Evolutionary conservation across 306 rosid species (phyloP).

Genomic region (Cucumis cinereus): DNA sequence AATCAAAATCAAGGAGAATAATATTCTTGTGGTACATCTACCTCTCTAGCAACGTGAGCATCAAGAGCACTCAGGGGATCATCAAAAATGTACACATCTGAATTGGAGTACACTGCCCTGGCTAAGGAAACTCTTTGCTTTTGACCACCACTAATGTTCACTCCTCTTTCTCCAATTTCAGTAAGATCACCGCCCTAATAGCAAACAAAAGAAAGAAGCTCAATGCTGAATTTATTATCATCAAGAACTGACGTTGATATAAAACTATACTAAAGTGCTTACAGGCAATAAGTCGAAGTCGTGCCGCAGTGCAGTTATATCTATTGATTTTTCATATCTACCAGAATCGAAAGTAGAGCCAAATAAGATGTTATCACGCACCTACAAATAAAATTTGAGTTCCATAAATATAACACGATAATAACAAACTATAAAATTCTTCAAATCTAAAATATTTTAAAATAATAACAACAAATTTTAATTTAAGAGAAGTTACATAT

Average conservation of each 20-base stretch:
- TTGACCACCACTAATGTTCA: conserved; percentile 93
- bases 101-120: conserved; percentile 71
- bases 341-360: conserved; percentile 28
- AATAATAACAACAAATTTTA: not conserved
- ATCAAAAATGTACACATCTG: conserved; percentile 75
- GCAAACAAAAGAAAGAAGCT: conserved; percentile 10
- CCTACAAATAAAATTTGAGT: conserved; percentile 18
- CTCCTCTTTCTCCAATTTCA: conserved; percentile 92
- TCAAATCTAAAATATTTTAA: not conserved
- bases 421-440: not conserved
- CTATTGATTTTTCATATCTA: conserved; percentile 30
- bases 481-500: not conserved
- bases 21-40: conserved; percentile 5
- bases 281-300: conserved; percentile 37
- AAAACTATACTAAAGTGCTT: conserved; percentile 9
- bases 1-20: not conserved
- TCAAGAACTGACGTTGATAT: not conserved
- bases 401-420: not conserved
- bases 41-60: conserved; percentile 80
- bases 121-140: conserved; percentile 95
- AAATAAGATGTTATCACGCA: conserved; percentile 39
- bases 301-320: conserved; percentile 33
- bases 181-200: conserved; percentile 62
- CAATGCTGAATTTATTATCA: not conserved
- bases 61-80: conserved; percentile 96